Evolutionary conservation across 2,329 filamentous ascomycete species (phyloP).

Genomic region (Hypoxylon sp.): DNA sequence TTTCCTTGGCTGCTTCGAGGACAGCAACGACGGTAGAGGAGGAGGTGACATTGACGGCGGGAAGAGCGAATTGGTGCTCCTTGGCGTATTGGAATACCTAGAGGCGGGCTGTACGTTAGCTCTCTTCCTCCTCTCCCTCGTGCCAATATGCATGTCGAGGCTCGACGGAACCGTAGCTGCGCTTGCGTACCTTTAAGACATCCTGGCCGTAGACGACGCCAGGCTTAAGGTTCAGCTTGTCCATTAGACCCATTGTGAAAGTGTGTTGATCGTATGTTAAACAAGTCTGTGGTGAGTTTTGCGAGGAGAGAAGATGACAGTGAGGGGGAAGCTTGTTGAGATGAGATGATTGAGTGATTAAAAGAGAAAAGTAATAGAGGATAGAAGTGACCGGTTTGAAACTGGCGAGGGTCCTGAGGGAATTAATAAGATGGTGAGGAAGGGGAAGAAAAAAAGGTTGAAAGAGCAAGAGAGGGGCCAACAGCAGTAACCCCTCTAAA

Average conservation of each 20-base stretch:
- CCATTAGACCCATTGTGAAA: conserved; percentile 34
- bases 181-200: conserved; percentile 61
- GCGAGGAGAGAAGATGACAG: neutral
- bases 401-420: conserved; percentile 28
- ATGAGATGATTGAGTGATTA: conserved; percentile 8
- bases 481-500: too few species aligned
- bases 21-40: conserved; percentile 85
- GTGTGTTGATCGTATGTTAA: conserved; percentile 4
- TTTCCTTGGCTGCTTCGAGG: conserved; percentile 93
- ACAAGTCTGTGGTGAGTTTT: neutral
- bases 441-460: conserved; percentile 14
- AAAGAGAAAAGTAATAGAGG: too few species aligned
- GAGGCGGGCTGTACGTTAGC: conserved; percentile 1
- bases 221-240: conserved; percentile 58
- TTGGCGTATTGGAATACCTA: conserved; percentile 81
- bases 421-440: conserved; percentile 28
- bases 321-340: neutral
- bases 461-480: conserved; percentile 15
- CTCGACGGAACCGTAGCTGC: neutral
- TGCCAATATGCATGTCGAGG: neutral
- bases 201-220: conserved; percentile 64
- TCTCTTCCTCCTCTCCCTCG: neutral
- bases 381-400: conserved; percentile 15
- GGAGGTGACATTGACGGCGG: conserved; percentile 92
- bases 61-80: conserved; percentile 87